Conservation (phyloP, 768 basidiomycete species). For the Mycena epipterygia region DNA sequence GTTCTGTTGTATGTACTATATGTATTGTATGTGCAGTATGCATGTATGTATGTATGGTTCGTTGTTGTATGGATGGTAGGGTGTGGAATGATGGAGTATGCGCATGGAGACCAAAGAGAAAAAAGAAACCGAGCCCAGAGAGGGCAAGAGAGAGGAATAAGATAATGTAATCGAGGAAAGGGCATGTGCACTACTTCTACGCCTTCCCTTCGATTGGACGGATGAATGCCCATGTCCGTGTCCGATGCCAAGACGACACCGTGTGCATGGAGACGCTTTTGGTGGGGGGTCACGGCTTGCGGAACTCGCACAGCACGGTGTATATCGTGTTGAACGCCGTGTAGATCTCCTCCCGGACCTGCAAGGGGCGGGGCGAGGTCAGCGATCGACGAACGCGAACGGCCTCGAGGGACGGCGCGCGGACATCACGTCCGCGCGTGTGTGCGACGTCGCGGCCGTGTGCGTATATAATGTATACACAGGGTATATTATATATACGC, state of each 20-base stretch:
- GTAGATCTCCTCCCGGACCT: slow-evolving; percentile 99
- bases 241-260: too few relatives aligned
- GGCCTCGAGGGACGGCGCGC: slow-evolving; percentile 32
- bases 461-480: too few relatives aligned
- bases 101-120: slow-evolving; percentile 25
- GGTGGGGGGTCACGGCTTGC: slow-evolving; percentile 24
- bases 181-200: slow-evolving; percentile 64
- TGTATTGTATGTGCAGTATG: not conserved
- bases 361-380: slow-evolving; percentile 48
- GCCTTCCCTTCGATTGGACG: not conserved
- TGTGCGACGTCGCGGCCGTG: too few relatives aligned
- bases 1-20: slow-evolving; percentile 6
- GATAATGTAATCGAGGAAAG: slow-evolving; percentile 43
- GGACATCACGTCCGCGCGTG: slow-evolving; percentile 46
- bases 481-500: too few relatives aligned
- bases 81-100: slow-evolving; percentile 30
- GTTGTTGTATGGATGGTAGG: slow-evolving; percentile 16
- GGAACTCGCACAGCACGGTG: slow-evolving; percentile 31
- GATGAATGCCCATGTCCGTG: too few relatives aligned
- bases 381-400: slow-evolving; percentile 23
- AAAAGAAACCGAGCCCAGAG: too few relatives aligned
- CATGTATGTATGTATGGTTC: slow-evolving; percentile 4
- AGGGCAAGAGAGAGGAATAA: too few relatives aligned
- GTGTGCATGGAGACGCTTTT: slow-evolving; percentile 2
- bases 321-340: slow-evolving; percentile 95